phyloP scores from a whole-genome alignment of 257 asterid genomes.

The Apocynum venetum region DNA sequence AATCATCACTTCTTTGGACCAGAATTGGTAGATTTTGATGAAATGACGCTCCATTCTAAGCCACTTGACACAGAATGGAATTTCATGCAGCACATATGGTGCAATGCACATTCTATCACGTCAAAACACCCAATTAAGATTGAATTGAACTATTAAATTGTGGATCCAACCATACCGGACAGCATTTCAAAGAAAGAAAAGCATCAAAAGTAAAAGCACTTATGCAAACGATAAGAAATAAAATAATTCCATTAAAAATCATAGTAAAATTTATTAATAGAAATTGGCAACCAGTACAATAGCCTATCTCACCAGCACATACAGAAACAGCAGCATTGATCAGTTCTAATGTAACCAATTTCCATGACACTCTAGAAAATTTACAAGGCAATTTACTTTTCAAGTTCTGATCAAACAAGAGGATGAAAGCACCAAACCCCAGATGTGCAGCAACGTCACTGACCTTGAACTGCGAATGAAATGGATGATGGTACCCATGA shows the following conservation, averaged over 20 bases:
- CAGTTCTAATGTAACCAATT: conserved; percentile 26
- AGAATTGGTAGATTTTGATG: not conserved
- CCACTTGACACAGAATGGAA: not conserved
- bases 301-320: conserved; percentile 29
- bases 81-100: not conserved
- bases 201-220: conserved; percentile 3
- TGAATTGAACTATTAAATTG: not conserved
- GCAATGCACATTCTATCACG: not conserved
- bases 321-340: conserved; percentile 20
- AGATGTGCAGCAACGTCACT: conserved; percentile 48
- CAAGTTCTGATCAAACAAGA: conserved; percentile 63
- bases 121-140: not conserved
- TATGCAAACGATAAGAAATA: not conserved
- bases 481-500: conserved; percentile 63
- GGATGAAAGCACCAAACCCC: conserved; percentile 40
- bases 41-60: not conserved
- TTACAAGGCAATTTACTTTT: conserved; percentile 43
- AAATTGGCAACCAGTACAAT: conserved; percentile 35
- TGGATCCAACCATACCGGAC: not conserved
- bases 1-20: not conserved
- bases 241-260: conserved; percentile 13
- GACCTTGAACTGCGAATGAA: conserved; percentile 97
- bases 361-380: conserved; percentile 33
- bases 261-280: conserved; percentile 30
- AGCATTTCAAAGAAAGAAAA: not conserved